Evolutionary conservation across 306 rosid species (phyloP), one percentile per base, ranked within the genome.

Genomic region (Corylus heterophylla): DNA sequence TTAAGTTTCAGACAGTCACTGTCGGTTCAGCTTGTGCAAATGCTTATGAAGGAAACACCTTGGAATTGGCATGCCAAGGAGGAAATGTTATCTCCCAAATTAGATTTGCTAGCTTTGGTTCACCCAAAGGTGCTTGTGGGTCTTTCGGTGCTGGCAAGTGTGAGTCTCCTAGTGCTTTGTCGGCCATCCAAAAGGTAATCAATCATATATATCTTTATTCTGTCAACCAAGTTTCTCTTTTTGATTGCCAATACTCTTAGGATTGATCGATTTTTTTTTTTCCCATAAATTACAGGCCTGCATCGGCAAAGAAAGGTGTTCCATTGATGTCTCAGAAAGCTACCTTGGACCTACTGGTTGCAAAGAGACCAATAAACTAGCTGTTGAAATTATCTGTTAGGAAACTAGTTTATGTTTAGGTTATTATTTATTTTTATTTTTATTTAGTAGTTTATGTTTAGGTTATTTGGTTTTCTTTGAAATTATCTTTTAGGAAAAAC

Each of bases 91-190:
- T 88, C 4, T 54, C 64, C 2, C 52, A 70, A 0, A 45, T 88
- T 5, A 81, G 64, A 17, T 83, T 85, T 66, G 91, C 49, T 0
- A 83, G 91, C 55, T 82, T 77, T 20, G 85, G 85, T 39, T 42
- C 45, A 8, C 85, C 82, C 0, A 2, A 2, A 16, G 85, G 81
- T 25, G 27, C 1, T 17, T 82, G 81, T 63, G 81, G 76, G 51
- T 61, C 71, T 18, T 82, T 71, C 39, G 5, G 44, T 11, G 39
- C 18, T 35, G 81, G 81, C 4, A 2, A 42, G 4, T 82, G 81
- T 1, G 69, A 82, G 49, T 82, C 85, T 50, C 42, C 74, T 27
- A 62, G 13, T 37, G 78, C 78, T 22, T 45, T 25, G 58, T 37
- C 29, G 27, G 1, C n/a, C 51, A 59, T 79, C 10, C n/a, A 35